Evolutionary conservation across 108 stramenopile species (phyloP).

Genomic region (Skeletonema grethae): DNA sequence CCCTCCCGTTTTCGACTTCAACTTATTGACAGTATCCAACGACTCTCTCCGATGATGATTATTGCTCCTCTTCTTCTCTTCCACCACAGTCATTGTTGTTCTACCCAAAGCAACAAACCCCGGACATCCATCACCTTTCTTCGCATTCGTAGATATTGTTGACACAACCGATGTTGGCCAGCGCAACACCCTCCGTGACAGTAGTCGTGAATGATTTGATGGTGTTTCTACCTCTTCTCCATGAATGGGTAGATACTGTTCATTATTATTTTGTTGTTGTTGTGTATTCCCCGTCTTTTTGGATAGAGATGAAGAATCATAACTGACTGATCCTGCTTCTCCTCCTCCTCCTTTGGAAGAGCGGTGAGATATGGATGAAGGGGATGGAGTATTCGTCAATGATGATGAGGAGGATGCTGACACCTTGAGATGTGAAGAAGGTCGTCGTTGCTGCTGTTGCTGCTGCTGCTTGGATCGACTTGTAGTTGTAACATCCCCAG

Average conservation of each 20-base stretch:
- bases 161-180: constrained; percentile 42
- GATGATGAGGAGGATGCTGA: constrained; percentile 6
- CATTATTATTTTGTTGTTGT: neutral
- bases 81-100: constrained; percentile 8
- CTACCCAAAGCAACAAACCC: constrained; percentile 43
- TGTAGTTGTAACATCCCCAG: neutral
- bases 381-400: neutral
- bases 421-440: neutral
- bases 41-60: neutral
- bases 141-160: neutral
- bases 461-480: constrained; percentile 6
- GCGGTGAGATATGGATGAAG: neutral
- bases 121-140: constrained; percentile 17
- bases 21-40: neutral
- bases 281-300: neutral
- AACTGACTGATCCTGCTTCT: neutral
- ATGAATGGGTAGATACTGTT: neutral
- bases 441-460: neutral
- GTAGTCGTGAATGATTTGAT: constrained; percentile 29
- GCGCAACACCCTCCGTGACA: constrained; percentile 37
- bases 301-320: neutral
- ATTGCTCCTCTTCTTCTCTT: neutral
- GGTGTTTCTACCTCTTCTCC: constrained; percentile 11
- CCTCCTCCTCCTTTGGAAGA: constrained; percentile 5
- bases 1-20: neutral